phyloP scores from a whole-genome alignment of 2,329 filamentous ascomycete genomes.

The Thermomyces lanuginosus region DNA sequence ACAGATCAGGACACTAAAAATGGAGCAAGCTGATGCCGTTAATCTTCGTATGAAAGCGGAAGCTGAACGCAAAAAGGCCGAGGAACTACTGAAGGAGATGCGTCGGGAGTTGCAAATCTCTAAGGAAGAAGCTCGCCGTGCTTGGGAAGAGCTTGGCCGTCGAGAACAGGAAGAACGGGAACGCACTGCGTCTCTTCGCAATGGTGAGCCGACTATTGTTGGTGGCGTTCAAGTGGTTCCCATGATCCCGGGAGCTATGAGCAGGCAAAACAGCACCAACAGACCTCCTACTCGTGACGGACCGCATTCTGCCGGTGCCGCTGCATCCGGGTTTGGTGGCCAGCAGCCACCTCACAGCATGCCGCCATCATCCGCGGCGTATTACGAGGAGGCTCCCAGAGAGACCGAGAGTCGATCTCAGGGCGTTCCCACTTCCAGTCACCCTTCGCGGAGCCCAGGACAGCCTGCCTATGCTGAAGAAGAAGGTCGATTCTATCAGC shows the following conservation, averaged over 20 bases:
- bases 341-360: slow-evolving; percentile 13
- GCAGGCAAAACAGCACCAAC: slow-evolving; percentile 35
- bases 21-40: slow-evolving; percentile 50
- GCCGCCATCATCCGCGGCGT: slow-evolving; percentile 27
- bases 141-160: slow-evolving; percentile 91
- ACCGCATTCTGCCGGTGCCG: slow-evolving; percentile 23
- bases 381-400: slow-evolving; percentile 33
- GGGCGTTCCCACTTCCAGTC: slow-evolving; percentile 6
- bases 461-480: slow-evolving; percentile 16
- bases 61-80: slow-evolving; percentile 50
- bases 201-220: slow-evolving; percentile 74
- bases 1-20: slow-evolving; percentile 57
- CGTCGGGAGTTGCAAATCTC: slow-evolving; percentile 84
- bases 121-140: slow-evolving; percentile 84
- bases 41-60: slow-evolving; percentile 50
- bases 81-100: slow-evolving; percentile 76
- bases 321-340: slow-evolving; percentile 15
- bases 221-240: slow-evolving; percentile 91
- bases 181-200: slow-evolving; percentile 65
- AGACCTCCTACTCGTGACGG: slow-evolving; percentile 32
- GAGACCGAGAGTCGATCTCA: no score
- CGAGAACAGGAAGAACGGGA: slow-evolving; percentile 88
- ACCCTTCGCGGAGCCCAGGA: no score
- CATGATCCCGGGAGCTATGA: slow-evolving; percentile 57
- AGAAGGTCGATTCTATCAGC: slow-evolving; percentile 23